phyloP scores from a whole-genome alignment of 2,329 filamentous ascomycete genomes.

The Chlorencoelia australis region DNA sequence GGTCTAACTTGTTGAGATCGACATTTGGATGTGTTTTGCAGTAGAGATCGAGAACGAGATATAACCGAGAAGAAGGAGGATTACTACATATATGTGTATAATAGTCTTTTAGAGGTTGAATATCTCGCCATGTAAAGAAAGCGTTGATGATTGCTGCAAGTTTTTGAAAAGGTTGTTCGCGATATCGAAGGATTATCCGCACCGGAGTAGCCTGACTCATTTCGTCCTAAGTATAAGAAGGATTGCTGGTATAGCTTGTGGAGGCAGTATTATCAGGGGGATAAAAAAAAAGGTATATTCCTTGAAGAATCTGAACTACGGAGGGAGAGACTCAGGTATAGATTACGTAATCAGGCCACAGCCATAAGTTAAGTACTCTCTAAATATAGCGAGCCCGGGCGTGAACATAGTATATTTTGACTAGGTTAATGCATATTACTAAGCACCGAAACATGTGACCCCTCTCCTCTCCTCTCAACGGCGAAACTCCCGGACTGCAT shows the following conservation, averaged over 20 bases:
- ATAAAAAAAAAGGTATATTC: constrained; percentile 8
- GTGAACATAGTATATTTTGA: constrained; percentile 10
- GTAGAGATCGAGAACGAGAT: constrained; percentile 25
- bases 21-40: constrained; percentile 22
- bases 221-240: constrained; percentile 9
- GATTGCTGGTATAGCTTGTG: constrained; percentile 10
- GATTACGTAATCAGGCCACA: constrained; percentile 7
- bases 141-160: constrained; percentile 12
- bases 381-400: background rate
- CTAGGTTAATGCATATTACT: constrained; percentile 7
- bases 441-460: constrained; percentile 8
- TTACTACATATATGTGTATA: constrained; percentile 20
- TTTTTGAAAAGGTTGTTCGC: constrained; percentile 14
- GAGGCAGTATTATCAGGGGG: constrained; percentile 9
- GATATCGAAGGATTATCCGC: constrained; percentile 15
- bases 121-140: constrained; percentile 15
- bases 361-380: constrained; percentile 6
- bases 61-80: constrained; percentile 21
- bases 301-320: constrained; percentile 6
- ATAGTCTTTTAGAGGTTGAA: constrained; percentile 17
- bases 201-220: constrained; percentile 13
- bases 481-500: constrained; percentile 1
- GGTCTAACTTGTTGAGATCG: constrained; percentile 19
- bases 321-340: constrained; percentile 1
- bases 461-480: too few species aligned